Conservation (phyloP, 805 yeast genomes). For the Candida andamanensis region DNA sequence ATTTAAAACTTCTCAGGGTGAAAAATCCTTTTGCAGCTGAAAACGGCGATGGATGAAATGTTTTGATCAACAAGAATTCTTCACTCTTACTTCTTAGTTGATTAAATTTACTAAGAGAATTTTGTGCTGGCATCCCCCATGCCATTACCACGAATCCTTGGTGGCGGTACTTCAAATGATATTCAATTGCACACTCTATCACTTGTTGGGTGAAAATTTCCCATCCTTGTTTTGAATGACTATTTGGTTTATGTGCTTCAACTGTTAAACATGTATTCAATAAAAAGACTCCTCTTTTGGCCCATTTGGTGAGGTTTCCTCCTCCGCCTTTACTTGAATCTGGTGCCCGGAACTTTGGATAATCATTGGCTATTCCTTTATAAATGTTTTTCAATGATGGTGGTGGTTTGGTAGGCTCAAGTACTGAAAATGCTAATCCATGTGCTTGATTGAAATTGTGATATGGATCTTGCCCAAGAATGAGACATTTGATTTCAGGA, state of each 20-base stretch:
- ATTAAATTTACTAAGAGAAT: constrained; percentile 42
- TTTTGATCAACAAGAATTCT: constrained; percentile 49
- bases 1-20: constrained; percentile 64
- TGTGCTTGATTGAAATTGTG: constrained; percentile 93
- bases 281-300: constrained; percentile 78
- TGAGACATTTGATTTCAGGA: constrained; percentile 63
- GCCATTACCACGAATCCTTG: constrained; percentile 68
- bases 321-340: constrained; percentile 32
- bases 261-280: constrained; percentile 89
- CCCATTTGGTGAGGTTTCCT: constrained; percentile 80
- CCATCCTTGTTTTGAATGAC: constrained; percentile 92
- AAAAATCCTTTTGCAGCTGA: constrained; percentile 86
- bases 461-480: constrained; percentile 95
- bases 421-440: constrained; percentile 90
- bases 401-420: constrained; percentile 70
- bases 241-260: constrained; percentile 86
- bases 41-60: constrained; percentile 94
- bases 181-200: constrained; percentile 46
- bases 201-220: constrained; percentile 79
- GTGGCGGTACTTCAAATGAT: constrained; percentile 25
- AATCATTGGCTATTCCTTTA: constrained; percentile 61
- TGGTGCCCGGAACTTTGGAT: constrained; percentile 64
- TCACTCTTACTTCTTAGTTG: constrained; percentile 14
- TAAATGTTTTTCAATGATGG: constrained; percentile 87
- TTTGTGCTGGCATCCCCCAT: constrained; percentile 76